These are phyloP conservation scores for Alternaria alternata DNA, from an alignment of 2,329 filamentous ascomycete genomes.

Conservation along the genomic window DNA sequence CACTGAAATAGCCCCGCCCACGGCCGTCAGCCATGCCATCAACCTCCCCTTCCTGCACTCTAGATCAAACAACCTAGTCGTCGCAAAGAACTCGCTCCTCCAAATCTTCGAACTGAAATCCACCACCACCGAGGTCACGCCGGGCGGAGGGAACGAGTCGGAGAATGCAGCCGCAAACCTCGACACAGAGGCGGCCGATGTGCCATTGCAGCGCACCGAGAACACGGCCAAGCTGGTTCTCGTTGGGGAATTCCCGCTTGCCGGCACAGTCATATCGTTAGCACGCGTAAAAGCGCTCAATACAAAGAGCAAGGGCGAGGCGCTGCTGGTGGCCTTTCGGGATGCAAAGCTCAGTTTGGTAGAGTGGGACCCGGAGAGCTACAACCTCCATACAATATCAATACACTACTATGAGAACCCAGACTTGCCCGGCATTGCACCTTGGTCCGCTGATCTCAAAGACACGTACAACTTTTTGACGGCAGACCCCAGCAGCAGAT, in stretches of 20 bases:
- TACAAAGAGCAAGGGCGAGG: constrained; percentile 82
- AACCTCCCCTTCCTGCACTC: constrained; percentile 78
- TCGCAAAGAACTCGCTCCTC: constrained; percentile 90
- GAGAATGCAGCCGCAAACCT: constrained; percentile 41
- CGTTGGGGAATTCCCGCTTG: constrained; percentile 81
- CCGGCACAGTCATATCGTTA: constrained; percentile 85
- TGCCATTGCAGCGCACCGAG: constrained; percentile 65
- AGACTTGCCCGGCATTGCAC: constrained; percentile 76
- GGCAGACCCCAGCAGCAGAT: constrained; percentile 90
- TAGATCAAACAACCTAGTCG: constrained; percentile 81
- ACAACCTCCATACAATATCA: constrained; percentile 84
- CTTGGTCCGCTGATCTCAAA: constrained; percentile 79
- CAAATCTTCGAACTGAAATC: constrained; percentile 84
- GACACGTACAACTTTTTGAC: constrained; percentile 82
- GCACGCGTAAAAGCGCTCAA: constrained; percentile 76
- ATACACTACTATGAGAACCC: constrained; percentile 99
- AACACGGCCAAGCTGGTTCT: constrained; percentile 81
- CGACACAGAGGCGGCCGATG: constrained; percentile 62
- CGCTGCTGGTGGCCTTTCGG: constrained; percentile 81
- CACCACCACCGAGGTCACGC: constrained; percentile 67
- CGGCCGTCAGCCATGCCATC: constrained; percentile 90
- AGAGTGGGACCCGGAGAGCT: constrained; percentile 87
- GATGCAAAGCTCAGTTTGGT: constrained; percentile 93
- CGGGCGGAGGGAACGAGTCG: constrained; percentile 53
- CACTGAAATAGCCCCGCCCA: constrained; percentile 92